Evolutionary conservation across 192 early-diverging fungal genomes (phyloP).

Genomic region (Podochytrium sp.): DNA sequence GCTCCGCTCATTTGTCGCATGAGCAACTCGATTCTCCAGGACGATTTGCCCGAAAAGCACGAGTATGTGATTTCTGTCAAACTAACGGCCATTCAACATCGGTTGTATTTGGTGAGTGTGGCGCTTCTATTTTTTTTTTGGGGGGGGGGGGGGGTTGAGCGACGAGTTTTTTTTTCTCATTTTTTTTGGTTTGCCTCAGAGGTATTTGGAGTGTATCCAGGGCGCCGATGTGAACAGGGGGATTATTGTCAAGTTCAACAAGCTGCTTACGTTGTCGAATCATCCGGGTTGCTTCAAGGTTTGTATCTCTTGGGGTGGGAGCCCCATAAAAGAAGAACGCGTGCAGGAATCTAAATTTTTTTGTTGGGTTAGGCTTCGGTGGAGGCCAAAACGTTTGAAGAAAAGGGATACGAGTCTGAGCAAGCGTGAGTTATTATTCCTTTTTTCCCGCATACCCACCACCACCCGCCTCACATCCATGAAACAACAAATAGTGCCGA

Average conservation of each 20-base stretch:
- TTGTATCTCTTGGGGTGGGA: too few species aligned
- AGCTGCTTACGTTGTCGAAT: neutral
- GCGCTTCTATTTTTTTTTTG: too few species aligned
- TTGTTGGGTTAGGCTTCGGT: conserved; percentile 18
- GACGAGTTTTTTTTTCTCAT: too few species aligned
- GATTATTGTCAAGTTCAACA: neutral
- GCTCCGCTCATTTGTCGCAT: neutral
- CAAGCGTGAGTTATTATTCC: neutral
- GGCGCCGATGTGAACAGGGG: too few species aligned
- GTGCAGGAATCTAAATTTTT: conserved; percentile 1
- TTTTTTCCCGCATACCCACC: too few species aligned
- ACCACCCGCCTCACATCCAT: too few species aligned
- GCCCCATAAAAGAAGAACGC: too few species aligned
- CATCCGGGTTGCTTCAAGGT: conserved; percentile 12
- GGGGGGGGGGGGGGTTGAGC: too few species aligned
- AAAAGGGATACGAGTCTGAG: conserved; percentile 6
- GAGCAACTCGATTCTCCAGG: conserved; percentile 14
- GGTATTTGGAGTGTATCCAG: too few species aligned
- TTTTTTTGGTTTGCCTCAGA: too few species aligned
- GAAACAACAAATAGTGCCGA: too few species aligned
- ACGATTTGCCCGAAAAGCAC: conserved; percentile 68
- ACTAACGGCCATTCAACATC: conserved; percentile 59
- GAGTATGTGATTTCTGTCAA: conserved; percentile 74
- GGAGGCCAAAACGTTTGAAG: conserved; percentile 18
- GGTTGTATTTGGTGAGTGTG: conserved; percentile 59